Conservation (phyloP, 768 basidiomycete species). For the Rhizopogon vulgaris region DNA sequence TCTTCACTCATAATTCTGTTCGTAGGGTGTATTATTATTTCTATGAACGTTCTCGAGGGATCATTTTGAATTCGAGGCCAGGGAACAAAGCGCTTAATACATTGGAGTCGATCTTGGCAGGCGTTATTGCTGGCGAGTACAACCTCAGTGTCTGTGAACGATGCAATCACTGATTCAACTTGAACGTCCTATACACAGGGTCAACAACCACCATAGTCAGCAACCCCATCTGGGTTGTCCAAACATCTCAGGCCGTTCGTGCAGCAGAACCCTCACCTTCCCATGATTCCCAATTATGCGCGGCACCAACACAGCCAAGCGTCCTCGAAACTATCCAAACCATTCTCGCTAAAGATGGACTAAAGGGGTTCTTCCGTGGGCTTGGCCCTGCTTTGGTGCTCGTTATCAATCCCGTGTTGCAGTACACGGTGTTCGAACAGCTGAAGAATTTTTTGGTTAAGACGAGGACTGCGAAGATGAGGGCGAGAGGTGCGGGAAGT, state of each 20-base stretch:
- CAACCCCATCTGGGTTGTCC: conserved; percentile 97
- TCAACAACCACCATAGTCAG: conserved; percentile 82
- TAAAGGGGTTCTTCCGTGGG: conserved; percentile 84
- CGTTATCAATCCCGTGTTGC: conserved; percentile 91
- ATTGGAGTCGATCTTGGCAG: conserved; percentile 84
- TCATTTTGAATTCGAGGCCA: conserved; percentile 46
- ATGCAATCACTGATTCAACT: background rate
- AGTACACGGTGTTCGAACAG: conserved; percentile 93
- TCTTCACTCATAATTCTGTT: background rate
- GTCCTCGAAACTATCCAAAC: conserved; percentile 63
- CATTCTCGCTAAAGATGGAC: conserved; percentile 70
- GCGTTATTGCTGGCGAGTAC: conserved; percentile 72
- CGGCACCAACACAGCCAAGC: conserved; percentile 42
- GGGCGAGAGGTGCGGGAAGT: conserved; percentile 37
- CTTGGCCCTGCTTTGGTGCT: conserved; percentile 90
- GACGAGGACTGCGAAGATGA: conserved; percentile 49
- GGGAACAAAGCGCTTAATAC: conserved; percentile 72
- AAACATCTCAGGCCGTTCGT: conserved; percentile 80
- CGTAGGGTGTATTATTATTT: conserved; percentile 88
- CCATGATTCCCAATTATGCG: conserved; percentile 16
- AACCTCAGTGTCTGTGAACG: background rate
- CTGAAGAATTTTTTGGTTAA: conserved; percentile 79
- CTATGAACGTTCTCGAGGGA: conserved; percentile 65
- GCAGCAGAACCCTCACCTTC: conserved; percentile 34
- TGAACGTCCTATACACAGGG: conserved; percentile 36